A percentile compares a stretch with the other conserved stretches of the same genome.
Evolutionary conservation across 148 eudicot genomes (phyloP).

Genomic region (Vaccinium darrowii): DNA sequence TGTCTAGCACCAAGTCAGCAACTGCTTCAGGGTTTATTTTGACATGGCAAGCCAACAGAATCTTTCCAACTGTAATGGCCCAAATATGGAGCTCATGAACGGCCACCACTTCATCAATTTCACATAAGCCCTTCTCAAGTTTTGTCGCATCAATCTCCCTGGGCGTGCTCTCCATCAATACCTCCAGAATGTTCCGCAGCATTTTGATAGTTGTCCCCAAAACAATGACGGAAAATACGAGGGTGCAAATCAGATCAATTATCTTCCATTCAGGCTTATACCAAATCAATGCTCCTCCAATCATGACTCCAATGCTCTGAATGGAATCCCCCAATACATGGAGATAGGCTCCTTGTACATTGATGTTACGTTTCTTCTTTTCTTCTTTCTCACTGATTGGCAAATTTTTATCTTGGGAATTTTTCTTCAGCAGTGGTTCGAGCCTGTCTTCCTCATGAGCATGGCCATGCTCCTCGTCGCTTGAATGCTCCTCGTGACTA

Average conservation of each 20-base stretch:
- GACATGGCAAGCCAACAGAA: slow-evolving; percentile 79
- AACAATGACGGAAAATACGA: slow-evolving; percentile 64
- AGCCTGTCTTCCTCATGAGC: slow-evolving; percentile 25
- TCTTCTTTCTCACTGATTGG: slow-evolving; percentile 2
- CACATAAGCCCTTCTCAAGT: slow-evolving; percentile 56
- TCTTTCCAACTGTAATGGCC: slow-evolving; percentile 87
- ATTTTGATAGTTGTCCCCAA: slow-evolving; percentile 67
- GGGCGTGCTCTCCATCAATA: slow-evolving; percentile 89
- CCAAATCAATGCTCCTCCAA: slow-evolving; percentile 85
- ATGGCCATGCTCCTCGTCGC: slow-evolving; percentile 36
- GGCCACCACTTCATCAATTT: slow-evolving; percentile 83
- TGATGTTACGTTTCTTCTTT: slow-evolving; percentile 49
- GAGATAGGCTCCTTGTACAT: slow-evolving; percentile 80
- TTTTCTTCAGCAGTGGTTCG: slow-evolving; percentile 45
- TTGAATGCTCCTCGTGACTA: background rate
- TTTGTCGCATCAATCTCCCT: slow-evolving; percentile 81
- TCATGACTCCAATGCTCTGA: slow-evolving; percentile 91
- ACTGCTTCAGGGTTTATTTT: slow-evolving; percentile 63
- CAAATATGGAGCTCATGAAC: slow-evolving; percentile 81
- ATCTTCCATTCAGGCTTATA: slow-evolving; percentile 74
- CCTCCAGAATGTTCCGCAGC: slow-evolving; percentile 71
- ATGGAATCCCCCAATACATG: slow-evolving; percentile 86
- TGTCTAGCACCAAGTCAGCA: slow-evolving; percentile 75
- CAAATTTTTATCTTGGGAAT: slow-evolving; percentile 10
- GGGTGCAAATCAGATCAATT: slow-evolving; percentile 78